Evolutionary conservation across 495 filamentous ascomycete genomes (phyloP).

Genomic region (Lichenothelia convexa): DNA sequence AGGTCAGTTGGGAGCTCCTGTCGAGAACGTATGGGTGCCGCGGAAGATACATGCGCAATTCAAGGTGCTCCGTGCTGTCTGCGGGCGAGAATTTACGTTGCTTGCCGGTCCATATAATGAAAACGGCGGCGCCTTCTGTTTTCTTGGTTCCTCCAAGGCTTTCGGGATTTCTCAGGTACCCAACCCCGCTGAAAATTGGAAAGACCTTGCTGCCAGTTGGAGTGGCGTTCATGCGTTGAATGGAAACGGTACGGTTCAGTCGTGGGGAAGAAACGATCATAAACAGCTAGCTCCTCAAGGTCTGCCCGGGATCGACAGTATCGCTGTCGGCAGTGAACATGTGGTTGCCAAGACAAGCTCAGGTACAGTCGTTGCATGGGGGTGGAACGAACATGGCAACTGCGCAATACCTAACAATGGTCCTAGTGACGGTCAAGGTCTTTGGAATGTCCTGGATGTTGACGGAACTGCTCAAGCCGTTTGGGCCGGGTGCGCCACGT

Average conservation of each 20-base stretch:
- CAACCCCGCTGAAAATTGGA: constrained; percentile 25
- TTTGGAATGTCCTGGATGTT: constrained; percentile 28
- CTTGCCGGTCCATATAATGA: constrained; percentile 33
- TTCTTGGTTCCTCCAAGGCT: constrained; percentile 60
- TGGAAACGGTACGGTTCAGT: constrained; percentile 33
- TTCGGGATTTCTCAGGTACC: constrained; percentile 30
- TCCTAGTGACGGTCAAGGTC: constrained; percentile 44
- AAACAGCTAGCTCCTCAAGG: constrained; percentile 52
- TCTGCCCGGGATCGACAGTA: constrained; percentile 29
- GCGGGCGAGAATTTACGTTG: constrained; percentile 69
- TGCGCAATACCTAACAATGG: constrained; percentile 50
- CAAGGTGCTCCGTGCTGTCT: constrained; percentile 40
- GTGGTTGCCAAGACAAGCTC: constrained; percentile 44
- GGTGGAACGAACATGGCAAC: constrained; percentile 96
- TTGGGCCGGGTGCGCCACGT: constrained; percentile 78
- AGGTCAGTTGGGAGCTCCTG: constrained; percentile 52
- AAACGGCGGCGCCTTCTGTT: constrained; percentile 29
- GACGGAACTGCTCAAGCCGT: constrained; percentile 30
- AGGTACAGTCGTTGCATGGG: constrained; percentile 54
- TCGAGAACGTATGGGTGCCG: constrained; percentile 34
- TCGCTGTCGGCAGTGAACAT: constrained; percentile 83
- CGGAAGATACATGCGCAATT: constrained; percentile 40
- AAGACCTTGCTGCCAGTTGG: constrained; percentile 58
- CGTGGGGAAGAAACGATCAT: constrained; percentile 69
- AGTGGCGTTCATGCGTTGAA: constrained; percentile 53